Evolutionary conservation across 192 early-diverging fungal genomes (phyloP), one percentile per base, ranked within the genome.

Genomic region (Backusella liffmaniae): DNA sequence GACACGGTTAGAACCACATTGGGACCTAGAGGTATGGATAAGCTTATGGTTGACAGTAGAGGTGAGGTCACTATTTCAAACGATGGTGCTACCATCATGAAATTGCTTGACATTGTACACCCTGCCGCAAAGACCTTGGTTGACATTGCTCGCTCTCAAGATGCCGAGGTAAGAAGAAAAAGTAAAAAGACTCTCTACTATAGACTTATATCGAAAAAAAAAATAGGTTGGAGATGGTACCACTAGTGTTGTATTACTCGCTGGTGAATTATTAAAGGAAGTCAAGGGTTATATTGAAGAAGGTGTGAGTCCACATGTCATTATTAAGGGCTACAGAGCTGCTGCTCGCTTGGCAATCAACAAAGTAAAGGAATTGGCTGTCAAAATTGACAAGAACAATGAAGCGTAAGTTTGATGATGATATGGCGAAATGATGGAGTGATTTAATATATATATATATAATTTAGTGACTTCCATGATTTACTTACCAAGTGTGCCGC

Each of bases 11-110:
- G 95, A 75, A 98, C 97, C 5, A 98, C 98, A 29, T 90, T 99
- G 41, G 98, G 98, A 53, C 98, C 98, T 39, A 90, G 97, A 72
- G 98, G 98, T 70, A 99, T 99, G 98, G 98, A 99, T 84, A 99
- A 99, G 87, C 87, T 99, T 65, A 98, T 99, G 74, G 96, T 98
- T 56, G 96, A 98, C 80, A 88, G 89, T 69, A 94, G 93, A 79
- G 93, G 93, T 46, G 78, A 90, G 53, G 96, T 97, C 36, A 98
- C 97, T 15, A 98, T 98, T 78, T 98, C 97, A 32, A 99, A 99
- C 83, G 98, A 99, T 85, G 98, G 98, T 59, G 98, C 98, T 2
- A 99, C 98, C 13, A 99, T 99, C 81, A 93, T 99, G 91, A 95
- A 94, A 85, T 87, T 98, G 65, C 86, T 99, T 73, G 98, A 99